phyloP scores from a whole-genome alignment of 75 land plant species.

The Pinus albicaulis region DNA sequence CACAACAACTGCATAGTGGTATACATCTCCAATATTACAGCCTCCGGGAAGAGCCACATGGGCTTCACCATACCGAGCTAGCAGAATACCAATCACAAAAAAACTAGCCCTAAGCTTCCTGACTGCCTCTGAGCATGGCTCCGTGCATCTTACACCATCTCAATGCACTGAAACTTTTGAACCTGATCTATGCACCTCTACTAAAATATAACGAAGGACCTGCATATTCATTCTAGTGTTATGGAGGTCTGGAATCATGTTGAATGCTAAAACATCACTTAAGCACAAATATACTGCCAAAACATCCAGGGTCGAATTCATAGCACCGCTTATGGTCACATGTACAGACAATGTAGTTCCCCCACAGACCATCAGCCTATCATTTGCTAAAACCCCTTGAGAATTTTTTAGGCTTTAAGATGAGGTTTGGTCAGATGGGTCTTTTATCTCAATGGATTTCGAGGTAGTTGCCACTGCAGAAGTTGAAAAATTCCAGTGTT shows the following conservation, averaged over 20 bases:
- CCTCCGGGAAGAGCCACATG: slow-evolving; percentile 72
- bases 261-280: slow-evolving; percentile 26
- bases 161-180: slow-evolving; percentile 29
- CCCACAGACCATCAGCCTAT: slow-evolving; percentile 32
- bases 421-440: neutral
- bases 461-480: neutral
- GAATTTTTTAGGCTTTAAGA: neutral
- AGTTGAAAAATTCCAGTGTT: neutral
- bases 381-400: neutral
- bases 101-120: slow-evolving; percentile 66
- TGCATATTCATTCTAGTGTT: slow-evolving; percentile 54
- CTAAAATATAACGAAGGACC: slow-evolving; percentile 56
- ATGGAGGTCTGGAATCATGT: slow-evolving; percentile 44
- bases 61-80: slow-evolving; percentile 70
- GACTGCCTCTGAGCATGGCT: slow-evolving; percentile 46
- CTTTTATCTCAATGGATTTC: neutral
- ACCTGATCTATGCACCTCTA: slow-evolving; percentile 25
- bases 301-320: slow-evolving; percentile 64
- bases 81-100: slow-evolving; percentile 62
- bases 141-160: slow-evolving; percentile 26
- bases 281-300: slow-evolving; percentile 69
- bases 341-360: slow-evolving; percentile 48
- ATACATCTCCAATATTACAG: slow-evolving; percentile 69
- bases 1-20: too few species aligned
- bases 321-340: slow-evolving; percentile 64